Percentiles rank a stretch among this genome's conserved stretches.
Evolutionary conservation across 805 yeast species (phyloP).

Genomic region (Debaryomyces maramus): DNA sequence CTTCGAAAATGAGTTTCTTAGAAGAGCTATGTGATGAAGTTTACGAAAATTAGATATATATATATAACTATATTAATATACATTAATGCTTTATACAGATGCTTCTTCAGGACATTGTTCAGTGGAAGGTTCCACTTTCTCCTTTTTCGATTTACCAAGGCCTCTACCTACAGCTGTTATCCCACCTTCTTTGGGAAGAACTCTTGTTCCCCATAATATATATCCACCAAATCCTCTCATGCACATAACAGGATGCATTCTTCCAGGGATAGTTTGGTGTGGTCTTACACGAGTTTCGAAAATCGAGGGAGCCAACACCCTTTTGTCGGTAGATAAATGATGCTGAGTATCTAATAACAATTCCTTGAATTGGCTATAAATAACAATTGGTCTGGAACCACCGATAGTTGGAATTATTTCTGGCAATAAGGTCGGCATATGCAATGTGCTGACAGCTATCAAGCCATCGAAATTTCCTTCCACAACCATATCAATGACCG

Average conservation of each 20-base stretch:
- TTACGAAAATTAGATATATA: conserved; percentile 1
- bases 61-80: conserved; percentile 3
- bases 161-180: conserved; percentile 73
- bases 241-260: conserved; percentile 94
- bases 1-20: conserved; percentile 12
- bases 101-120: not conserved
- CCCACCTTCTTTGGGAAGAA: conserved; percentile 60
- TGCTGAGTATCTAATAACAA: conserved; percentile 72
- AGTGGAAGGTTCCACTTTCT: conserved; percentile 16
- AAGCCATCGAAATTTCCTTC: conserved; percentile 70
- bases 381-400: conserved; percentile 85
- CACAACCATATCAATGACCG: conserved; percentile 50
- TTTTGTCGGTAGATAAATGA: conserved; percentile 60
- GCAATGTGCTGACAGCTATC: conserved; percentile 69
- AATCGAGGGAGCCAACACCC: conserved; percentile 79
- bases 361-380: conserved; percentile 83
- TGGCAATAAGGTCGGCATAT: conserved; percentile 64
- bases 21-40: conserved; percentile 8
- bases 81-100: conserved; percentile 2
- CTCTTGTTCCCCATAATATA: conserved; percentile 74
- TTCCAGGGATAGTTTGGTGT: conserved; percentile 91
- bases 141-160: conserved; percentile 39
- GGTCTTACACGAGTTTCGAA: conserved; percentile 80
- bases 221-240: conserved; percentile 92
- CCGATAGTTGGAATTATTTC: conserved; percentile 61